Base-by-base conservation (phyloP, 2,329 filamentous ascomycete species). In the Xylaria sp. region DNA sequence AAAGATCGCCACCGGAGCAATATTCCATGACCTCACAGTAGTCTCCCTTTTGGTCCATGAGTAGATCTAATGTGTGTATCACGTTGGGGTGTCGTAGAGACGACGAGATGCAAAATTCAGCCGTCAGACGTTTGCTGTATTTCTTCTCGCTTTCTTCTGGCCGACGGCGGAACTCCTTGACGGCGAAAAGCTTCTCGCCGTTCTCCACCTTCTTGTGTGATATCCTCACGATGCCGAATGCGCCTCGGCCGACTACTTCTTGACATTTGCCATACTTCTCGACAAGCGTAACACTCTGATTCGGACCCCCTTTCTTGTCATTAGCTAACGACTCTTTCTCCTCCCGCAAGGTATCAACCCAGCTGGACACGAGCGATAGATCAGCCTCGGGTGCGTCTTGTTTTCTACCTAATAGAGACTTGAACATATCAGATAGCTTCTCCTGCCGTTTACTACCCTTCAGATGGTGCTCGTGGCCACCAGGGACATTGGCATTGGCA, bases 11-110 rank as follows among this genome's bases (percentile, higher is more conserved):
- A 69, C 96, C 96, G 44, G 95, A 94, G 79, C 96, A 99, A 79
- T 96, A 99, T 81, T 99, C 96, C 96, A 99, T 99, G 61, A 99
- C 96, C 80, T 99, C 96, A 81, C 96, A 99, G 81, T 96, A 98
- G 78, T 97, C 94, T 68, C 96, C 96, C 82, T 98, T 98, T 75
- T 95, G 90, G 77, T 99, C 96, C 81, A 97, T 93, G 48, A 99
- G 87, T 11, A 99, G 87, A 78, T 99, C 96, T 62, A 99, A 88
- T 0, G 96, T 99, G 80, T 97, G 96, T 75, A 99, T 99, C 76
- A 99, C 93, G 78, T 99, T 99, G 15, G 96, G 95, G 79, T 99
- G 96, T 71, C 94, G 93, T 70, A 99, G 88, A 10, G 94, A 97
- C 0, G 95, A 98, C 0, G 96, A 98, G 75, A 99, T 98, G 82